Conservation (phyloP, 306 rosid species). For the Ormosia semicastrata region DNA sequence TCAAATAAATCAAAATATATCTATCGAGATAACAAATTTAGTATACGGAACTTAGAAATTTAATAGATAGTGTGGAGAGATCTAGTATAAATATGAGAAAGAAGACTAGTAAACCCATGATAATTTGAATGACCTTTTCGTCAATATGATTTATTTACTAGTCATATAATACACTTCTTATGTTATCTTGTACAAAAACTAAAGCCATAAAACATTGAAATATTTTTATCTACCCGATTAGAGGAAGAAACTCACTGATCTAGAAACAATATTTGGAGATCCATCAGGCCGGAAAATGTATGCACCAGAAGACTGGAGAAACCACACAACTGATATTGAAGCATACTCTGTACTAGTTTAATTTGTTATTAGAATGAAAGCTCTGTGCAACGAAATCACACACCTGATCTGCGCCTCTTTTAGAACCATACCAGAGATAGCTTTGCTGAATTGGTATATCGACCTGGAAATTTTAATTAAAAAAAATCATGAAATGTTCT, state of each 20-base stretch:
- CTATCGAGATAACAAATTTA: not conserved
- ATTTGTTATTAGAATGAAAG: slow-evolving; percentile 3
- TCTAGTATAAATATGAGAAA: not conserved
- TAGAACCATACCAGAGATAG: slow-evolving; percentile 79
- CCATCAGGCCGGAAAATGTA: slow-evolving; percentile 81
- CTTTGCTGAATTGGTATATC: slow-evolving; percentile 82
- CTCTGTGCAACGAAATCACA: slow-evolving; percentile 4
- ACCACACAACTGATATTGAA: slow-evolving; percentile 1
- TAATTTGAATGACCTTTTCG: not conserved
- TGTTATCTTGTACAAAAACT: not conserved
- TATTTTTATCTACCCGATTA: not conserved
- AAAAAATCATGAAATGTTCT: slow-evolving; percentile 20
- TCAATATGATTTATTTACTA: not conserved
- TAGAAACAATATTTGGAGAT: slow-evolving; percentile 61
- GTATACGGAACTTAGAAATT: not conserved
- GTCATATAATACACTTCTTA: not conserved
- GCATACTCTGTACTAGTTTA: not conserved
- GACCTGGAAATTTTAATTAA: slow-evolving; percentile 48
- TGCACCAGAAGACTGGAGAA: slow-evolving; percentile 72
- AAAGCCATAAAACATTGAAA: not conserved
- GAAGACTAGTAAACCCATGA: not conserved
- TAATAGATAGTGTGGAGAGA: not conserved
- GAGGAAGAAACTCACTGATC: slow-evolving; percentile 59
- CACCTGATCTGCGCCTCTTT: slow-evolving; percentile 45
- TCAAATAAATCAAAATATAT: not conserved